These are phyloP conservation scores for Hypseocharis bilobata DNA, from an alignment of 441 rosid genomes.

Conservation along the genomic window DNA sequence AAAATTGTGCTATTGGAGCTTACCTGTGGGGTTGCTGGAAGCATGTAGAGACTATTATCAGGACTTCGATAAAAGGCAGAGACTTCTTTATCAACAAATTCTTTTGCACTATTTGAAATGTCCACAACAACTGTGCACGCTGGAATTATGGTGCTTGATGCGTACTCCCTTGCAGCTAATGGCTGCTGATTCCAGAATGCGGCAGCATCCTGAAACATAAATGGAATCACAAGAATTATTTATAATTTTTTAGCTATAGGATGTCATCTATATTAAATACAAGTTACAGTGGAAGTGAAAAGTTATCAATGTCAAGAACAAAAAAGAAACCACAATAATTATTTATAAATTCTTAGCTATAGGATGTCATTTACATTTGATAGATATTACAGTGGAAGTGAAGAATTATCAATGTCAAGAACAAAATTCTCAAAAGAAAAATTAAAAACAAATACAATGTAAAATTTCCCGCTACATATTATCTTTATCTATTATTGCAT, in stretches of 20 bases:
- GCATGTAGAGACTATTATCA: constrained; percentile 82
- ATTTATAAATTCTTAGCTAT: background rate
- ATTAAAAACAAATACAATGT: background rate
- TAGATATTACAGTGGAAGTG: background rate
- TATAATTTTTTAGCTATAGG: background rate
- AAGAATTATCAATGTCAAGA: background rate
- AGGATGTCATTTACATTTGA: background rate
- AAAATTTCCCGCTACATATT: background rate
- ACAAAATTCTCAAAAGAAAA: background rate
- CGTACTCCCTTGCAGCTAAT: constrained; percentile 60
- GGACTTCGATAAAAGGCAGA: constrained; percentile 73
- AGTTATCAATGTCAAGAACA: constrained; percentile 1
- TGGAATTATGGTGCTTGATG: constrained; percentile 73
- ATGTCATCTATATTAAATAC: background rate
- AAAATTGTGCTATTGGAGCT: constrained; percentile 10
- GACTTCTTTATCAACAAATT: constrained; percentile 71
- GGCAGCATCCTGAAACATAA: constrained; percentile 55
- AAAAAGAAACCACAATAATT: background rate
- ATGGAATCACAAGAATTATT: background rate
- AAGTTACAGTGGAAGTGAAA: background rate
- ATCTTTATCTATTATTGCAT: background rate
- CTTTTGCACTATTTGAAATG: constrained; percentile 69
- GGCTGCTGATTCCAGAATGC: constrained; percentile 90
- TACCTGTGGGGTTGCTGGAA: constrained; percentile 92
- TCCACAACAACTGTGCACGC: constrained; percentile 61